Conservation (phyloP, 805 yeast genomes). For the Cephaloascus albidus region DNA sequence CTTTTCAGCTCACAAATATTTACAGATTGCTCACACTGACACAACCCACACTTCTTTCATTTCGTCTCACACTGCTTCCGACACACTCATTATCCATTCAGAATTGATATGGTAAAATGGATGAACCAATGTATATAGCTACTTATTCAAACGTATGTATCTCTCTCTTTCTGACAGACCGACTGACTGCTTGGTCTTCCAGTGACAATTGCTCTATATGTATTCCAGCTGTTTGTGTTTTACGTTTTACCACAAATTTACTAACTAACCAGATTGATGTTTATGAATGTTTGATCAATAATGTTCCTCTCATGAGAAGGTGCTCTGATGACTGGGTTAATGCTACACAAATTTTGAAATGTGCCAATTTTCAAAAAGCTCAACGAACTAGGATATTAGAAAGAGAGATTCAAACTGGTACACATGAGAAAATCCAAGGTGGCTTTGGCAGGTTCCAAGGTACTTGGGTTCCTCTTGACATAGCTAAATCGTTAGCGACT, state of each 20-base stretch:
- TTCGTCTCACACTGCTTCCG: no score
- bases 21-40: no score
- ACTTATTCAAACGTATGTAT: conserved; percentile 34
- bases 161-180: no score
- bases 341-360: conserved; percentile 35
- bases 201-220: no score
- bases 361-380: conserved; percentile 37
- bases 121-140: conserved; percentile 21
- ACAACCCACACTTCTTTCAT: no score
- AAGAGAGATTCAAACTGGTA: conserved; percentile 34
- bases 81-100: no score
- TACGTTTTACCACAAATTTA: not conserved
- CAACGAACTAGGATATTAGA: conserved; percentile 34
- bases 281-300: conserved; percentile 55
- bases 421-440: conserved; percentile 37
- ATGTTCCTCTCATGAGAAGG: conserved; percentile 52
- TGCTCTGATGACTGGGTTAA: conserved; percentile 34
- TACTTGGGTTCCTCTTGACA: conserved; percentile 32
- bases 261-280: conserved; percentile 26
- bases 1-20: no score
- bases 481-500: conserved; percentile 29
- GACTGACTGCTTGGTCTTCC: no score
- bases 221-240: no score
- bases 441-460: conserved; percentile 40
- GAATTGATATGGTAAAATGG: not conserved